A percentile compares a stretch with the other conserved stretches of the same genome.
phyloP scores from a whole-genome alignment of 257 asterid species.

The Parsonsia alboflavescens region DNA sequence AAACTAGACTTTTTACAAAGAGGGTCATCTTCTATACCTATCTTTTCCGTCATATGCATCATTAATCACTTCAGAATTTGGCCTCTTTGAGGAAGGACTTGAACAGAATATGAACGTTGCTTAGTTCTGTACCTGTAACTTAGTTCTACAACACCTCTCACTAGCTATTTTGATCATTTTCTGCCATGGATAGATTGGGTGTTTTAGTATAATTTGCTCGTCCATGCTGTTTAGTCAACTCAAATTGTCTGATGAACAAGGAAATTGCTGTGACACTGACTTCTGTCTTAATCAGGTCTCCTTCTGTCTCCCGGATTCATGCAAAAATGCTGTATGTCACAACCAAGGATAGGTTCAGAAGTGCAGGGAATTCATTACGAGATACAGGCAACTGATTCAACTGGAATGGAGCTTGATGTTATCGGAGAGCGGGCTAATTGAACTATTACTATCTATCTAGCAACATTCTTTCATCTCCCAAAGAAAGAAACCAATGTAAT shows the following conservation, averaged over 20 bases:
- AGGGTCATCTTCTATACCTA: too few species aligned
- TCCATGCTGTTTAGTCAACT: background rate
- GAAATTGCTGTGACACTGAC: background rate
- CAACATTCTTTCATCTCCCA: background rate
- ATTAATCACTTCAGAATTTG: too few species aligned
- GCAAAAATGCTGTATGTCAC: constrained; percentile 41
- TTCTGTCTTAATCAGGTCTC: constrained; percentile 27
- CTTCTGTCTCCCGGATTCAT: constrained; percentile 33
- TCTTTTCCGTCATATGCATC: too few species aligned
- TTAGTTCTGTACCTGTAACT: background rate
- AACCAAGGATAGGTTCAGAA: constrained; percentile 34
- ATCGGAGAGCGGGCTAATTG: constrained; percentile 37
- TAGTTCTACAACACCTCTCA: background rate
- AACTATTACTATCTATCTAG: background rate
- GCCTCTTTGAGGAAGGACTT: too few species aligned
- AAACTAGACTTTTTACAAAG: too few species aligned
- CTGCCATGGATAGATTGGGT: background rate
- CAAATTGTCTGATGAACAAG: background rate
- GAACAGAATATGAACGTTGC: too few species aligned
- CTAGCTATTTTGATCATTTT: background rate
- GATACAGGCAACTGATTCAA: constrained; percentile 41
- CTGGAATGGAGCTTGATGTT: constrained; percentile 43
- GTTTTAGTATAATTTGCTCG: background rate
- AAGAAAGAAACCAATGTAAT: background rate
- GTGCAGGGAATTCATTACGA: constrained; percentile 36